Percentiles rank a stretch among this genome's conserved stretches.
phyloP scores from a whole-genome alignment of 2,329 filamentous ascomycete genomes.

The Aspergillus tamarii region DNA sequence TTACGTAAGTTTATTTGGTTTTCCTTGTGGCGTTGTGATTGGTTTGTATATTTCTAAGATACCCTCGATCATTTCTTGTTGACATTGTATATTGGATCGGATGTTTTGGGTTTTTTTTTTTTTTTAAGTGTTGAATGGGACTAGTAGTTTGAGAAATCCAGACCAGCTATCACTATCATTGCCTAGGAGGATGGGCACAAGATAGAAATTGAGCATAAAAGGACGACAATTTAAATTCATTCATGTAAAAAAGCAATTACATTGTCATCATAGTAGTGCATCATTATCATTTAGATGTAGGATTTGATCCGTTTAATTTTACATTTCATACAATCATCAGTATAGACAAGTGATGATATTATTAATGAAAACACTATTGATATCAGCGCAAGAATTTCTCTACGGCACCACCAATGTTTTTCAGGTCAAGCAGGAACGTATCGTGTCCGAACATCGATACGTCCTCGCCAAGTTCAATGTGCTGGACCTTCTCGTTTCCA shows the following conservation, averaged over 20 bases:
- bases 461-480: constrained; percentile 92
- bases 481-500: constrained; percentile 80
- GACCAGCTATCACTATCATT: background rate
- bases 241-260: background rate
- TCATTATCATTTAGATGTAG: background rate
- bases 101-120: background rate
- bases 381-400: constrained; percentile 66
- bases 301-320: background rate
- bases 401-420: constrained; percentile 86
- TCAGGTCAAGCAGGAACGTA: constrained; percentile 88
- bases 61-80: background rate
- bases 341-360: background rate
- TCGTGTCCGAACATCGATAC: constrained; percentile 95
- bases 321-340: background rate
- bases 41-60: background rate
- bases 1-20: background rate
- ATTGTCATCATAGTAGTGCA: background rate
- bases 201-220: too few relatives aligned
- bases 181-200: background rate
- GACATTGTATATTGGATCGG: background rate
- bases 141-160: background rate
- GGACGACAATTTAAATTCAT: background rate
- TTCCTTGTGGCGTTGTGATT: background rate
- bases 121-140: background rate
- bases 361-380: background rate